Evolutionary conservation across 1,284 basidiomycete genomes (phyloP), one percentile per base, ranked within the genome.

Genomic region (Mycosarcoma maydis): DNA sequence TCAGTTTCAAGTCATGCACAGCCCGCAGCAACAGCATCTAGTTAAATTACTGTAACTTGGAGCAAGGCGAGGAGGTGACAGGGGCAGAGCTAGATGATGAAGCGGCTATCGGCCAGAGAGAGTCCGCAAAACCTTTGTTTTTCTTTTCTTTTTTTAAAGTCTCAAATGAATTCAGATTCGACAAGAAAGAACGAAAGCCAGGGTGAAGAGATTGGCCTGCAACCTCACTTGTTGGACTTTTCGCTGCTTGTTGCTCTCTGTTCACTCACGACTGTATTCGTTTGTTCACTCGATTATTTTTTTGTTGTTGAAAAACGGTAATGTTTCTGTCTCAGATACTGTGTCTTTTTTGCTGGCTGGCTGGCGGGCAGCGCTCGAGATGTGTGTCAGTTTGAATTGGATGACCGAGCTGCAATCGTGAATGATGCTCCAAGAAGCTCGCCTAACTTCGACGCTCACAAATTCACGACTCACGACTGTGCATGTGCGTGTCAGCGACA

Each of bases 391-490:
- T 9, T 20, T 37, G 13, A 6, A 20, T 19, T 37, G 9, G 36
- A 37, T 20, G 36, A 8, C 36, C 36, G 36, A 37, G 36, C 36
- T 37, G 36, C 36, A 37, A 20, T 19, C 17, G 8, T 37, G 36
- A 37, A 20, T 19, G 36, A 7, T 37, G 36, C 36, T 20, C 19
- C 36, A 20, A 37, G 24, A n/a, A 41, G 39, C 39, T 41, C 39
- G 39, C 39, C 24, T 41, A 41, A 29, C 39, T 41, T 41, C 39
- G 47, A 40, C n/a, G 27, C 14, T 32, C 47, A 30, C 17, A 29
- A 41, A 41, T 13, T 11, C 33, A 16, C 16, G 6, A 30, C 29
- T 30, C 9, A 14, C 29, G 29, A 8, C 33, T 13, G 11, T 34
- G 27, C 27, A 13, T 29, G 6, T 29, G 27, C 13, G 27, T 29